Base-by-base conservation (phyloP, 1,284 basidiomycete genomes). In the Phlebopus sp. region DNA sequence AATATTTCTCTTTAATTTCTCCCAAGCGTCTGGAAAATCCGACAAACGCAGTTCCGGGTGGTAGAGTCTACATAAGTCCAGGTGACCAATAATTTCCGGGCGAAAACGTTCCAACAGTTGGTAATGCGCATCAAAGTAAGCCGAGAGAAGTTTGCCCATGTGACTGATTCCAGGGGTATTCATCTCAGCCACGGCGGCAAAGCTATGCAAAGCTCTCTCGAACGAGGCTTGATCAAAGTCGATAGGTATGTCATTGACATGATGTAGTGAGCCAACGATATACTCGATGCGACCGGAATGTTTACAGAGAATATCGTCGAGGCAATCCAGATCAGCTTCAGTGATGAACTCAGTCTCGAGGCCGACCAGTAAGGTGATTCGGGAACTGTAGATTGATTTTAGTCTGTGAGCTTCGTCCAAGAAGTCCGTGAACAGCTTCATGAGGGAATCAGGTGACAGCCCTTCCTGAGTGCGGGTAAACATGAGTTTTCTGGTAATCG, bases 341-440 rank as follows among this genome's bases (percentile, higher is more conserved):
- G 87, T 84, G 66, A 98, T 93, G 68, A 80, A 85, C 61, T 99
- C 97, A 6, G 95, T 96, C 69, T 99, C 97, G 37, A 97, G 76
- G 7, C 96, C 96, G 45, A 98, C 84, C 32, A 98, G 74, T 14
- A 99, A 74, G 18, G 75, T 74, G 57, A 97, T 90, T 46, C 75
- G 63, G n/a, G 71, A 59, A 5, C 78, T 73, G 58, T 91, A 86
- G 1, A 59, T 44, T 0, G 49, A 44, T 58, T 90, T 87, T 17
- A 97, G 77, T 2, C 82, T 78, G 55, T 86, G 79, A 0, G 95
- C 94, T 68, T 94, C 89, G 18, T 66, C 60, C 14, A 95, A 60
- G 62, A 91, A 96, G 4, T 63, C 67, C 31, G 77, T 69, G 61
- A 94, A 96, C 51, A 84, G 84, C 2, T 66, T 57, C 8, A 63